Conservation (phyloP, 2,329 filamentous ascomycete genomes). For the Zymoseptoria brevis region DNA sequence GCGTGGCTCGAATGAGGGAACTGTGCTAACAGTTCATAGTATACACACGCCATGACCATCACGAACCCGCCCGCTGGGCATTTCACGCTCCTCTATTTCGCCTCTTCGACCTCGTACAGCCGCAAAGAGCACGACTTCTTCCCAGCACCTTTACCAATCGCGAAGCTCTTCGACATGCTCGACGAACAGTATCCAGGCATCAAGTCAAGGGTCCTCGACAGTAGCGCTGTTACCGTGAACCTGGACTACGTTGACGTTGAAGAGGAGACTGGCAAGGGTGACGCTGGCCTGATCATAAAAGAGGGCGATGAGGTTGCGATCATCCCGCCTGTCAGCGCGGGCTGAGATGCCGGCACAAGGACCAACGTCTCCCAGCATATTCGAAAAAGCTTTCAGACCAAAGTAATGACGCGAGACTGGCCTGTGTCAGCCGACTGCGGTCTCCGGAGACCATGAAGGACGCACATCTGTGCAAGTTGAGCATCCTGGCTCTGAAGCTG, state of each 20-base stretch:
- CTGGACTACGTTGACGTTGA: conserved; percentile 69
- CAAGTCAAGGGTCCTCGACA: conserved; percentile 57
- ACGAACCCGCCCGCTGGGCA: conserved; percentile 51
- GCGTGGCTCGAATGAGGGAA: background rate
- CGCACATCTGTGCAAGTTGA: background rate
- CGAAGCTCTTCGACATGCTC: conserved; percentile 57
- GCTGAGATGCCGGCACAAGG: conserved; percentile 39
- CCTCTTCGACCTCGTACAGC: conserved; percentile 63
- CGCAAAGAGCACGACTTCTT: conserved; percentile 58
- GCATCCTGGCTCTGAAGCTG: background rate
- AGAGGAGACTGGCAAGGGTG: conserved; percentile 37
- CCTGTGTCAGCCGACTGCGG: too few relatives aligned
- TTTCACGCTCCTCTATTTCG: conserved; percentile 78
- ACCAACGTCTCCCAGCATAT: background rate
- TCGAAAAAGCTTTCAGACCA: too few relatives aligned
- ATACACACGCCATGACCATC: conserved; percentile 27
- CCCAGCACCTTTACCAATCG: conserved; percentile 56
- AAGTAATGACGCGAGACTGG: too few relatives aligned
- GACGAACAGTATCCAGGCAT: conserved; percentile 66
- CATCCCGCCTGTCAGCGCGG: conserved; percentile 81
- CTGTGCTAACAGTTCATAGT: background rate
- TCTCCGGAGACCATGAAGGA: too few relatives aligned
- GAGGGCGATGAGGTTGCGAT: conserved; percentile 78
- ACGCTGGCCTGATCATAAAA: conserved; percentile 47
- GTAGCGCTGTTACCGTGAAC: conserved; percentile 71